Evolutionary conservation across 1,139 yeast genomes (phyloP).

Genomic region (Waltiozyma sp.): DNA sequence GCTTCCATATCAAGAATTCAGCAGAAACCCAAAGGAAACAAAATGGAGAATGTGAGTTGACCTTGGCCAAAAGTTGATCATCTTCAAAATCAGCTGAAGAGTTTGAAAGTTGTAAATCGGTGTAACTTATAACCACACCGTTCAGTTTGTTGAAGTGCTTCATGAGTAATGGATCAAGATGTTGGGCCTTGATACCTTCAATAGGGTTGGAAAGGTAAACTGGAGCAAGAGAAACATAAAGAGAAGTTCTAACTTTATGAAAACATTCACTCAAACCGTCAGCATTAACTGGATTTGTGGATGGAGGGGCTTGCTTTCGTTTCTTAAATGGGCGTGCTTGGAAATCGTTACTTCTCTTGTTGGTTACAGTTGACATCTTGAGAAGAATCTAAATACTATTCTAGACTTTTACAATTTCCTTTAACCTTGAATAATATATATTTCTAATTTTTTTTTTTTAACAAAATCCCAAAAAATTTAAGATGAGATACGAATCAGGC

Average conservation of each 20-base stretch:
- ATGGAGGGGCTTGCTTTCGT: constrained; percentile 10
- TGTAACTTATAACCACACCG: constrained; percentile 79
- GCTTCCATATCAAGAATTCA: constrained; percentile 84
- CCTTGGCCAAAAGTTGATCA: constrained; percentile 38
- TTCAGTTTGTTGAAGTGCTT: constrained; percentile 59
- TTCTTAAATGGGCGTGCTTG: constrained; percentile 4
- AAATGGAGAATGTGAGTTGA: constrained; percentile 78
- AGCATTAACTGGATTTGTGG: constrained; percentile 21
- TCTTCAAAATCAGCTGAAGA: constrained; percentile 22
- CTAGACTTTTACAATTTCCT: not conserved
- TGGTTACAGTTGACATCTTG: not conserved
- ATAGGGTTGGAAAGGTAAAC: constrained; percentile 54
- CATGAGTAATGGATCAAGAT: constrained; percentile 83
- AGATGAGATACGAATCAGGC: not conserved
- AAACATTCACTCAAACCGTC: constrained; percentile 46
- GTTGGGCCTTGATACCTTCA: constrained; percentile 76
- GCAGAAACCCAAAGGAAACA: constrained; percentile 79
- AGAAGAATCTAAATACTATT: not conserved
- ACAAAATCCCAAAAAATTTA: not conserved
- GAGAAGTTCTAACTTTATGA: constrained; percentile 46
- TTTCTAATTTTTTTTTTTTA: not conserved
- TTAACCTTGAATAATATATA: not conserved
- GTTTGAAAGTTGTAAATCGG: constrained; percentile 40
- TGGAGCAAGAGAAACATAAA: constrained; percentile 86
- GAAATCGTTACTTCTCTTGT: not conserved